These are phyloP conservation scores for Cystofilobasidium bisporidii DNA, from an alignment of 768 basidiomycete species.

Conservation along the genomic window DNA sequence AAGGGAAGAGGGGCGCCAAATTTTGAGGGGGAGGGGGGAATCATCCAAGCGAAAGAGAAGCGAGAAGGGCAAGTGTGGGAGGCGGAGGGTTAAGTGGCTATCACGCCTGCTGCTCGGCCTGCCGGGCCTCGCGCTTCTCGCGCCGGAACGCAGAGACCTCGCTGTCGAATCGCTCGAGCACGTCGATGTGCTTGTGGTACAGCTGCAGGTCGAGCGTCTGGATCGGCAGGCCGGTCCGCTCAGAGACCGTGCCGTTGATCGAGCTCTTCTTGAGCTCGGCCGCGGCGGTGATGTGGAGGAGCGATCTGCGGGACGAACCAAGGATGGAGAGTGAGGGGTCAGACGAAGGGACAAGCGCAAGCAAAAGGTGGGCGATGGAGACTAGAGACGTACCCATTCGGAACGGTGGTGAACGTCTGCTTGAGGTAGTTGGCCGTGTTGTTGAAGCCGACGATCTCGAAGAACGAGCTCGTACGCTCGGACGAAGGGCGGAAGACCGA, in stretches of 20 bases:
- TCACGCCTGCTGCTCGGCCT: no score
- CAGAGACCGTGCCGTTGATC: not conserved
- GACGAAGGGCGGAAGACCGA: not conserved
- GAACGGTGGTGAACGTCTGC: not conserved
- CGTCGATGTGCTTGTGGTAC: not conserved
- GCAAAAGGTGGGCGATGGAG: no score
- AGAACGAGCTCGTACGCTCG: not conserved
- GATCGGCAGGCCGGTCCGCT: not conserved
- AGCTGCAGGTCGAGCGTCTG: not conserved
- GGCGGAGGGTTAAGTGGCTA: no score
- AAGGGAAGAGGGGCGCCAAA: no score
- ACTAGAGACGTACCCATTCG: not conserved
- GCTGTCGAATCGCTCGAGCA: not conserved
- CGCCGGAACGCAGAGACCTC: no score
- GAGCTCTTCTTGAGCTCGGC: not conserved
- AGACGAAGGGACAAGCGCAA: no score
- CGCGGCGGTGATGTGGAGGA: not conserved
- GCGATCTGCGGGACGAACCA: not conserved
- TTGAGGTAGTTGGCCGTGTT: not conserved
- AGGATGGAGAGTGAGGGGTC: not conserved
- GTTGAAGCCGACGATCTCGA: not conserved
- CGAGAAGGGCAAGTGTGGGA: no score
- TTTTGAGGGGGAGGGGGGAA: no score
- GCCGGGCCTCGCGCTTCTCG: no score
- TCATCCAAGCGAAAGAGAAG: no score